Evolutionary conservation across 169 alveolate species (phyloP), one percentile per base, ranked within the genome.

Genomic region (Besnoitia besnoiti): DNA sequence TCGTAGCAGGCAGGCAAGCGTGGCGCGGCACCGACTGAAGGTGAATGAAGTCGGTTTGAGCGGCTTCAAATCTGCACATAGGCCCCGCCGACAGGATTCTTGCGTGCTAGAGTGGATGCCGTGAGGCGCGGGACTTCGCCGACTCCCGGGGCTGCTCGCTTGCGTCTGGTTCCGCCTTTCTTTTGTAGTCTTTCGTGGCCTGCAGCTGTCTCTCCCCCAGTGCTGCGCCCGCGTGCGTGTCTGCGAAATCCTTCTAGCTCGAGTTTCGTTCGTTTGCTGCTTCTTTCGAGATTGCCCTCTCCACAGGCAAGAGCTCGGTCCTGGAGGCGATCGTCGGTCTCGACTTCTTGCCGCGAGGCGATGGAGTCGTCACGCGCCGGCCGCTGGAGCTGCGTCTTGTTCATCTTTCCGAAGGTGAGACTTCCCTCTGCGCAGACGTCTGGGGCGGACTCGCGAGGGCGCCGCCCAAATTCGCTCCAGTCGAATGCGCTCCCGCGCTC

Each of bases 281-380:
- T 51, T 51, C 67, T 51, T 24, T 51, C 24, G 14, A 14, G 14
- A 16, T 10, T 8, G 39, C 44, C 8, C n/a, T 10, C 82, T 1
- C 21, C 24, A 73, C 85, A 61, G 99, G 99, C 55, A 98, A 98
- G 92, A 96, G 98, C 44, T 96, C 99, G 35, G 99, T 99, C 8
- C 96, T 99, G 35, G 99, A 99, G 95, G 97, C 99, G 8, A 98
- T 99, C 75, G 99, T 98, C 14, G 99, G 99, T 14, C 93, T 98
- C 76, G 99, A 99, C 94, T 98, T 98, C 95, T 94, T 98, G 50
- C 99, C 99, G 2, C 95, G 99, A 88, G 99, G 99, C 33, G 99
- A 98, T 92, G 99, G 99, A 10, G 97, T 98, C 67, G 99, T 98
- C n/a, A 99, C 99, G 8, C 97, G 99, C 85, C 95, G 99, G 49